phyloP scores from a whole-genome alignment of 352 stramenopile species.

The Phytophthora palmivora region DNA sequence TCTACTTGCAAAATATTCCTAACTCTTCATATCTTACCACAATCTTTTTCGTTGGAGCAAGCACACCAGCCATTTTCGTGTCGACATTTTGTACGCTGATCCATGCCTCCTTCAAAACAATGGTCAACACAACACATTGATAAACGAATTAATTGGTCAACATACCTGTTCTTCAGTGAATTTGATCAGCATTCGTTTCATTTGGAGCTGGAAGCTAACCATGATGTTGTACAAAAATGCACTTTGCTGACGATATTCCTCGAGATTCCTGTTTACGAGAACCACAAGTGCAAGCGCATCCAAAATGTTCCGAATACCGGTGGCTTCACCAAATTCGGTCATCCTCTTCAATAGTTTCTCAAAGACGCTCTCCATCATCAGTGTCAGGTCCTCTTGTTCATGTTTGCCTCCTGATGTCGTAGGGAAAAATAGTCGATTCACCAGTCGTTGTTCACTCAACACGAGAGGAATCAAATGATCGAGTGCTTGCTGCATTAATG shows the following conservation, averaged over 20 bases:
- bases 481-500: conserved; percentile 74
- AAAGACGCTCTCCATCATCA: conserved; percentile 73
- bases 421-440: conserved; percentile 60
- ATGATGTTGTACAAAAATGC: conserved; percentile 76
- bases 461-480: conserved; percentile 72
- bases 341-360: conserved; percentile 78
- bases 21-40: conserved; percentile 35
- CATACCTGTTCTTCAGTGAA: conserved; percentile 76
- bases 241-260: conserved; percentile 52
- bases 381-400: conserved; percentile 53
- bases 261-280: conserved; percentile 53
- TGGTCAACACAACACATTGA: no score
- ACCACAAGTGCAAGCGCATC: conserved; percentile 71
- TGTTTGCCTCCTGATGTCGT: conserved; percentile 21
- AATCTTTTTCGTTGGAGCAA: conserved; percentile 71
- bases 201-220: conserved; percentile 79
- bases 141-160: neutral
- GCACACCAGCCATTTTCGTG: conserved; percentile 74
- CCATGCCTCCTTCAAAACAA: conserved; percentile 55
- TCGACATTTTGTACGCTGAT: conserved; percentile 72
- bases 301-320: conserved; percentile 63
- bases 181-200: conserved; percentile 82
- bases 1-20: neutral
- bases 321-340: conserved; percentile 73
- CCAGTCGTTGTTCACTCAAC: conserved; percentile 52